phyloP scores from a whole-genome alignment of 306 rosid species.

The Quercus dentata region DNA sequence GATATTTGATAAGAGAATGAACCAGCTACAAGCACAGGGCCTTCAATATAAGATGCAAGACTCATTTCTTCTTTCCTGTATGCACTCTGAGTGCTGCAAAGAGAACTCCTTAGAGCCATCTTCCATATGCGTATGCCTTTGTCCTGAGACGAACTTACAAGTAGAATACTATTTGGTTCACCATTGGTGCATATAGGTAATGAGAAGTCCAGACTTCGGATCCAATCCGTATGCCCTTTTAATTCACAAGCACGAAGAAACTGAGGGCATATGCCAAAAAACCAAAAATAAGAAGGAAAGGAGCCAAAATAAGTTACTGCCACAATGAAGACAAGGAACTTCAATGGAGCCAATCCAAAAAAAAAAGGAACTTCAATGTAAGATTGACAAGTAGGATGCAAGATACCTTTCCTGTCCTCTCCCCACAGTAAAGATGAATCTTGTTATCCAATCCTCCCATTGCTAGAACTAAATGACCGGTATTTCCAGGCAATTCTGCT shows the following conservation, averaged over 20 bases:
- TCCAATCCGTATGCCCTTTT: slow-evolving; percentile 97
- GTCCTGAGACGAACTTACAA: slow-evolving; percentile 94
- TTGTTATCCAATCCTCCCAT: slow-evolving; percentile 98
- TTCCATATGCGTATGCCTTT: slow-evolving; percentile 92
- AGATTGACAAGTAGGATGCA: slow-evolving; percentile 1
- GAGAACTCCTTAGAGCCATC: slow-evolving; percentile 39
- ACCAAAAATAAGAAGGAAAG: not conserved
- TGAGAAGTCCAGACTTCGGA: slow-evolving; percentile 93
- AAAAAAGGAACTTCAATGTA: not conserved
- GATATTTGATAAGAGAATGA: slow-evolving; percentile 75
- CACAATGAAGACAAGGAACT: slow-evolving; percentile 14
- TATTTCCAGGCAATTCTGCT: slow-evolving; percentile 77
- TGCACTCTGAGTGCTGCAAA: slow-evolving; percentile 35
- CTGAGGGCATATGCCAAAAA: slow-evolving; percentile 40
- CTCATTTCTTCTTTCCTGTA: slow-evolving; percentile 51
- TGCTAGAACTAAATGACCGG: slow-evolving; percentile 66
- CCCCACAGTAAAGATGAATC: slow-evolving; percentile 87
- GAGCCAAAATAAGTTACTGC: not conserved
- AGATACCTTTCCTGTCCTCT: slow-evolving; percentile 71
- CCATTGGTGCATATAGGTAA: slow-evolving; percentile 53
- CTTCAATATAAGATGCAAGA: slow-evolving; percentile 83
- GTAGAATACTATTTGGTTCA: slow-evolving; percentile 56
- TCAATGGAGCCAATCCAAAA: no score
- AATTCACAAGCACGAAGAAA: slow-evolving; percentile 76
- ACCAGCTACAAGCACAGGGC: slow-evolving; percentile 79